A percentile compares a stretch with the other conserved stretches of the same genome.
Conservation (phyloP, 2,329 filamentous ascomycete genomes). For the Cercospora sojina region DNA sequence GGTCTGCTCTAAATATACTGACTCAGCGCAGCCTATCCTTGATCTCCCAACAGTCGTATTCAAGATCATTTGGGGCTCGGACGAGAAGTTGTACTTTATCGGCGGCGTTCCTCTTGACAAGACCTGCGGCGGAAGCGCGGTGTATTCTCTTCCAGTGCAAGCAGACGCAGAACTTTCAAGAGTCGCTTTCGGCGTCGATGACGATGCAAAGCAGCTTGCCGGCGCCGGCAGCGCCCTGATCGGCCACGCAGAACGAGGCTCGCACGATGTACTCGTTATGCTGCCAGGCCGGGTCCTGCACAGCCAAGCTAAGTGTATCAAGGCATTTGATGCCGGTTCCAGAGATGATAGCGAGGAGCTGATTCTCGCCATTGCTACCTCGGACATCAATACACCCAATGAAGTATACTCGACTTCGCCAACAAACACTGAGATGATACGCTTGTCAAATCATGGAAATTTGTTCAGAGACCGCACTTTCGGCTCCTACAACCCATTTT, state of each 20-base stretch:
- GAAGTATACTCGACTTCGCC: constrained; percentile 37
- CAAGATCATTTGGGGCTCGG: constrained; percentile 19
- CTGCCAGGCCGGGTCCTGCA: constrained; percentile 15
- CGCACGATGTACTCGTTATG: constrained; percentile 28
- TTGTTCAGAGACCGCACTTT: constrained; percentile 24
- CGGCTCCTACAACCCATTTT: constrained; percentile 29
- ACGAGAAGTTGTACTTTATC: constrained; percentile 23
- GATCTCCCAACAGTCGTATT: neutral
- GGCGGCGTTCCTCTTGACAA: constrained; percentile 14
- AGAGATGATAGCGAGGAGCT: constrained; percentile 26
- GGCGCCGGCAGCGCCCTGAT: constrained; percentile 22
- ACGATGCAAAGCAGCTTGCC: constrained; percentile 22
- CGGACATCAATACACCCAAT: constrained; percentile 32
- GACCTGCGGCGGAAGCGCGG: constrained; percentile 11
- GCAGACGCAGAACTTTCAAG: constrained; percentile 10
- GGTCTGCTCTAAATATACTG: neutral
- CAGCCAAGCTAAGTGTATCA: constrained; percentile 14
- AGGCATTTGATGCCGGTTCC: constrained; percentile 25
- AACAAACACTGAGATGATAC: constrained; percentile 20
- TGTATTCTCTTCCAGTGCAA: constrained; percentile 9
- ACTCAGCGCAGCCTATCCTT: neutral
- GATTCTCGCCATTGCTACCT: constrained; percentile 32
- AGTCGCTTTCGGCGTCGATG: constrained; percentile 22
- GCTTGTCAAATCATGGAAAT: constrained; percentile 30
- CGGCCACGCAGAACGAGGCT: constrained; percentile 25